These are phyloP conservation scores for Xylaria sp. DNA, from an alignment of 2,329 filamentous ascomycete species.

Conservation along the genomic window DNA sequence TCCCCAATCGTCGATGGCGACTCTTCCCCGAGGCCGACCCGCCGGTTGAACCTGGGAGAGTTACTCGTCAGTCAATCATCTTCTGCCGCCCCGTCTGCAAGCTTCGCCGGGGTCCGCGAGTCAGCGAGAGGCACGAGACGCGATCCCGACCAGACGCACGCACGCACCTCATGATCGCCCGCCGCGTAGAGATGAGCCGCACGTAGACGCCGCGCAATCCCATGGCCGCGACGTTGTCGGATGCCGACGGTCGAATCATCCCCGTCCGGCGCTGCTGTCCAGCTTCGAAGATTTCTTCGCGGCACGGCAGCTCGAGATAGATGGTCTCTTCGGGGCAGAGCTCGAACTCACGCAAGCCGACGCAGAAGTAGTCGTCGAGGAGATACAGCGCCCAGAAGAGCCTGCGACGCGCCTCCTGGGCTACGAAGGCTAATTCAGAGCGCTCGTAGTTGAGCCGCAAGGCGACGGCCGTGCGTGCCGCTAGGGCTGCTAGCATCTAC, in stretches of 20 bases:
- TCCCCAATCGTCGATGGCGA: slow-evolving; percentile 41
- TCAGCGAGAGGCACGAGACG: background rate
- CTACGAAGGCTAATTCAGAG: slow-evolving; percentile 48
- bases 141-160: slow-evolving; percentile 33
- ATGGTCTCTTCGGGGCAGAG: slow-evolving; percentile 54
- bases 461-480: slow-evolving; percentile 52
- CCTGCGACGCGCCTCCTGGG: slow-evolving; percentile 54
- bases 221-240: slow-evolving; percentile 36
- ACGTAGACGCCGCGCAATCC: slow-evolving; percentile 45
- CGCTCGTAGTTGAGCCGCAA: slow-evolving; percentile 56
- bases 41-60: slow-evolving; percentile 44
- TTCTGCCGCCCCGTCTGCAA: background rate
- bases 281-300: slow-evolving; percentile 50
- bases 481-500: slow-evolving; percentile 51
- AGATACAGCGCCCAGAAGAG: slow-evolving; percentile 56
- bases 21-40: slow-evolving; percentile 46
- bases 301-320: slow-evolving; percentile 53
- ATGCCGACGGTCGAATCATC: slow-evolving; percentile 37
- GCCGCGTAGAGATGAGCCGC: slow-evolving; percentile 44
- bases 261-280: slow-evolving; percentile 43
- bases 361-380: slow-evolving; percentile 55
- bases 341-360: slow-evolving; percentile 56
- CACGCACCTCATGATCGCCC: slow-evolving; percentile 48
- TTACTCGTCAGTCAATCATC: slow-evolving; percentile 28
- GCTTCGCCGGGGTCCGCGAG: background rate